Base-by-base conservation (phyloP, 768 basidiomycete genomes). In the Pholiota conissans region DNA sequence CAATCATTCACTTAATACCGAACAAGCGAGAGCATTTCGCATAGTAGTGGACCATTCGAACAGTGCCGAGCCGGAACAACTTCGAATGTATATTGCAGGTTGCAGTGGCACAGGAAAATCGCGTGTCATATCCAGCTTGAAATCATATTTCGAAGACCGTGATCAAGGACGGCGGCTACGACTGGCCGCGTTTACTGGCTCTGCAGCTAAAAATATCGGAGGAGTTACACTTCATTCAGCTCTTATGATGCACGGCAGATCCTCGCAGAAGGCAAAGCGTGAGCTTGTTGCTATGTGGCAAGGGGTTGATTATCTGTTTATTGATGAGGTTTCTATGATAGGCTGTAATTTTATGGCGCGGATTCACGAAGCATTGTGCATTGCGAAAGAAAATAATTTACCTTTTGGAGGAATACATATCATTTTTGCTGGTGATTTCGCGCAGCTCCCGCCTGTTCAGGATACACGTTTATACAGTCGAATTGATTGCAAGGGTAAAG, bases 71-170 rank as follows among this genome's bases (percentile, higher is more conserved):
- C 35, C 59, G 4, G 62, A 65, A 1, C 71, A 65, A 28, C 47
- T 76, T 0, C 59, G 61, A 46, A 69, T 76, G 71, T 68, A 71
- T 48, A 39, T 75, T 3, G 71, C 69, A 18, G 74, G 74, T 3
- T 66, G 69, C 58, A 72, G 69, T 42, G 73, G 73, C 2, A 71
- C 72, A 13, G 71, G 72, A 0, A 75, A 74, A 60, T 66, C 71
- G 0, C 63, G 67, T 37, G 69, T 76, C 0, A 57, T 76, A 7
- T 52, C 68, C 39, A 63, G 70, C 18, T 5, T 71, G 9, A 50
- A 57, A 5, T 3, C 48, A 32, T 65, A 66, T 20, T 73, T 73
- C 58, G 24, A 24, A 5, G 22, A 20, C 14, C 16, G n/a, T 26
- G 14, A 13, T 16, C 50, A 52, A 39, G 4, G 2, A 20, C 11